Conservation (phyloP, 2,329 filamentous ascomycete species). For the Fusarium staphyleae region DNA sequence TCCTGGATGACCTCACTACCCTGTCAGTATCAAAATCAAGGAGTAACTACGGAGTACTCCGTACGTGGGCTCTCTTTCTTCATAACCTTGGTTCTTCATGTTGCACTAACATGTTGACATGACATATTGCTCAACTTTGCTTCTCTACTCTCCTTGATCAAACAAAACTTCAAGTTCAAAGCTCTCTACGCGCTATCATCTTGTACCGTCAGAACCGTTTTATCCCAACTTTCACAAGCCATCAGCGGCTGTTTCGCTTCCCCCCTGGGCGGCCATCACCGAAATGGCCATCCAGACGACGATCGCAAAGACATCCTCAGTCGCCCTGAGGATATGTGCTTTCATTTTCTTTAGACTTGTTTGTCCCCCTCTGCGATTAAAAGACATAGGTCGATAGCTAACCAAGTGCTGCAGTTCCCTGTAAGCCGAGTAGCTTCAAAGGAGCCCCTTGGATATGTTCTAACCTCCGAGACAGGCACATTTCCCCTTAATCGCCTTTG, state of each 20-base stretch:
- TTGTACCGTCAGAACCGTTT: slow-evolving; percentile 5
- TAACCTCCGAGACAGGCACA: slow-evolving; percentile 43
- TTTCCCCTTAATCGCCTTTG: slow-evolving; percentile 62
- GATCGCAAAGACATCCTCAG: slow-evolving; percentile 47
- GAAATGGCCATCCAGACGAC: slow-evolving; percentile 45
- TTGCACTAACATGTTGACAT: slow-evolving; percentile 22
- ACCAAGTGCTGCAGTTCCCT: slow-evolving; percentile 44
- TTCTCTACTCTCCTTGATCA: slow-evolving; percentile 37
- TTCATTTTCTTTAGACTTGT: slow-evolving; percentile 50
- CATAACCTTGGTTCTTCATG: slow-evolving; percentile 17
- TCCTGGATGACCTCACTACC: slow-evolving; percentile 34
- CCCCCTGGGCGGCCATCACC: slow-evolving; percentile 18
- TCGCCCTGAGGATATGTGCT: slow-evolving; percentile 47
- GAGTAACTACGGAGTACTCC: neutral
- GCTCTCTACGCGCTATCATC: neutral
- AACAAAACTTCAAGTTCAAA: neutral
- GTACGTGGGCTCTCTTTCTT: slow-evolving; percentile 23
- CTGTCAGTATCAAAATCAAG: slow-evolving; percentile 17
- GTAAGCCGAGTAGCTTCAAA: slow-evolving; percentile 38
- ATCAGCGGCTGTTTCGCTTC: slow-evolving; percentile 16
- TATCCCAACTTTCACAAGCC: slow-evolving; percentile 7
- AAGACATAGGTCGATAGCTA: slow-evolving; percentile 12
- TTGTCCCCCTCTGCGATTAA: slow-evolving; percentile 20
- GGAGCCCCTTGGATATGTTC: slow-evolving; percentile 15
- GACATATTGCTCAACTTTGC: slow-evolving; percentile 11